A percentile compares a stretch with the other conserved stretches of the same genome.
Conservation (phyloP, 2,329 filamentous ascomycete genomes). For the Epichloe coenophiala region DNA sequence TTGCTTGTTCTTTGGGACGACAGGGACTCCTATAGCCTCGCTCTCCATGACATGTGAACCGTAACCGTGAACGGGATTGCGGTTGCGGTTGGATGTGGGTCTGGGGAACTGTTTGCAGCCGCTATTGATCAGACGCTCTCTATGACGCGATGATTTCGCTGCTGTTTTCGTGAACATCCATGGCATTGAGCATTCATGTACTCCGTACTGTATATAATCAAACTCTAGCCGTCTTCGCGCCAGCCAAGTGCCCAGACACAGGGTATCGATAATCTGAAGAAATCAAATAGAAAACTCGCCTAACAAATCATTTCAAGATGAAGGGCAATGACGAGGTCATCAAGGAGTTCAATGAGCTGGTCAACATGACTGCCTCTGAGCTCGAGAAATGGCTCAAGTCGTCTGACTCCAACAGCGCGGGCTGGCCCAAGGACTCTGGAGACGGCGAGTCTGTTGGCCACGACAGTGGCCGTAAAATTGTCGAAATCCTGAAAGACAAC, state of each 20-base stretch:
- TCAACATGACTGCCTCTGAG: slow-evolving; percentile 51
- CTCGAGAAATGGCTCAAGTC: slow-evolving; percentile 48
- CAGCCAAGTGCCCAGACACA: neutral
- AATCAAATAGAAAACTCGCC: neutral
- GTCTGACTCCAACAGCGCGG: slow-evolving; percentile 42
- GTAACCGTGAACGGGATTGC: neutral
- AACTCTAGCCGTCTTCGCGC: neutral
- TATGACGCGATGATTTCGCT: slow-evolving; percentile 4
- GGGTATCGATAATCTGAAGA: too few species aligned
- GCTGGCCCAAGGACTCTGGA: slow-evolving; percentile 45
- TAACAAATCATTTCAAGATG: slow-evolving; percentile 5
- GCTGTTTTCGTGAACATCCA: neutral
- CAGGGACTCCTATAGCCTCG: too few species aligned
- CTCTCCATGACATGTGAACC: neutral
- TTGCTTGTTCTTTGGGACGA: too few species aligned
- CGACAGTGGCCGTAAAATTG: slow-evolving; percentile 48
- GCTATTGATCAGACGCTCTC: neutral
- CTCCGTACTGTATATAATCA: neutral
- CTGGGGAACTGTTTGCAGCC: neutral
- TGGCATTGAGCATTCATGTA: neutral
- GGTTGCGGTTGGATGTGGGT: neutral
- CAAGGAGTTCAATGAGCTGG: slow-evolving; percentile 50
- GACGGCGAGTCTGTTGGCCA: slow-evolving; percentile 51
- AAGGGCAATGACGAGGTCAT: slow-evolving; percentile 17
- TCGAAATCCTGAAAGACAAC: slow-evolving; percentile 49